These are phyloP conservation scores for Kwoniella newhampshirensis DNA, from an alignment of 768 basidiomycete genomes.

Conservation along the genomic window DNA sequence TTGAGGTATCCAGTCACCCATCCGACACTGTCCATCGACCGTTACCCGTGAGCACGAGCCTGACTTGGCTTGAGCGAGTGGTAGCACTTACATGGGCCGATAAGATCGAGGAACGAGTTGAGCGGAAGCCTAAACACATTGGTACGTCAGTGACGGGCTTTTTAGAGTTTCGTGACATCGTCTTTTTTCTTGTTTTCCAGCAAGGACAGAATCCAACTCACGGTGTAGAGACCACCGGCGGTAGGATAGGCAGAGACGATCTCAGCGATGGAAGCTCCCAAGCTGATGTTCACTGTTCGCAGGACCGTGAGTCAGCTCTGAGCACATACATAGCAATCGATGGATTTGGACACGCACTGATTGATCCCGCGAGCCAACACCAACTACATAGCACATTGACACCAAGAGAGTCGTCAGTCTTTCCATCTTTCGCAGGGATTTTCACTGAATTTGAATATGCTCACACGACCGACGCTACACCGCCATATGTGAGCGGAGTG, in stretches of 20 bases:
- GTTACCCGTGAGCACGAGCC: not conserved
- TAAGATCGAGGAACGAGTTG: conserved; percentile 53
- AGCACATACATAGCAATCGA: conserved; percentile 1
- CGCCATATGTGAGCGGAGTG: conserved; percentile 54
- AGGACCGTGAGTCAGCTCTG: conserved; percentile 21
- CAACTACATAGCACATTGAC: conserved; percentile 25
- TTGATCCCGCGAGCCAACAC: conserved; percentile 54
- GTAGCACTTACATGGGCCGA: conserved; percentile 41
- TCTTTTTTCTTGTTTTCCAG: not conserved
- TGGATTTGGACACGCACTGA: conserved; percentile 10
- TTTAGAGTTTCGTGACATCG: not conserved
- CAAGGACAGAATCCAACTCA: not conserved
- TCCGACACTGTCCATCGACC: conserved; percentile 47
- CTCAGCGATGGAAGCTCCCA: conserved; percentile 43
- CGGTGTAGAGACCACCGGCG: conserved; percentile 56
- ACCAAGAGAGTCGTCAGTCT: not conserved
- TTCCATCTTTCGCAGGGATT: not conserved
- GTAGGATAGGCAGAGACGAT: conserved; percentile 57
- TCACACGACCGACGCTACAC: conserved; percentile 54
- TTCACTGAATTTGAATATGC: not conserved
- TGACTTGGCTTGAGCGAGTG: not conserved
- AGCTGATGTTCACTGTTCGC: conserved; percentile 25
- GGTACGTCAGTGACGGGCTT: no score
- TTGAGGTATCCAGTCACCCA: conserved; percentile 55
- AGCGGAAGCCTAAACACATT: conserved; percentile 42